phyloP scores from a whole-genome alignment of 768 basidiomycete genomes.

The Boletales sp. region DNA sequence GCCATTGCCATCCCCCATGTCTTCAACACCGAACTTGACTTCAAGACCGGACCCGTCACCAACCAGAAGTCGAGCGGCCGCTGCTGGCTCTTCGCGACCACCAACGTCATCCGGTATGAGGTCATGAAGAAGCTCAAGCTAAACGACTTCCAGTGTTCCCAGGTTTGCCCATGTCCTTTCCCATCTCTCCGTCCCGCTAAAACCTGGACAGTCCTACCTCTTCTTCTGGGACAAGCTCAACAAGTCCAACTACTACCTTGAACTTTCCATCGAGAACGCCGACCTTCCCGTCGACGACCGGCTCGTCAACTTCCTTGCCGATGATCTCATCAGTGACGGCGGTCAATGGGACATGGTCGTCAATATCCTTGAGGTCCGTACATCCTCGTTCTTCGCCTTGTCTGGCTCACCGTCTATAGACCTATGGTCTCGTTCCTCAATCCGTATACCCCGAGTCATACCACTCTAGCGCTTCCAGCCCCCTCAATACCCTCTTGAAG shows the following conservation, averaged over 20 bases:
- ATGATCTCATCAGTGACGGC: slow-evolving; percentile 82
- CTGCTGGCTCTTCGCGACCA: slow-evolving; percentile 96
- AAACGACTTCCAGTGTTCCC: slow-evolving; percentile 88
- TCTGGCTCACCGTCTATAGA: slow-evolving; percentile 41
- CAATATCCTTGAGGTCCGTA: slow-evolving; percentile 56
- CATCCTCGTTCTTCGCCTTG: not conserved
- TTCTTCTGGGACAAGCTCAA: slow-evolving; percentile 98
- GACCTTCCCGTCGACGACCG: slow-evolving; percentile 80
- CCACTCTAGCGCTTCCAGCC: slow-evolving; percentile 70
- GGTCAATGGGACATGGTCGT: slow-evolving; percentile 95
- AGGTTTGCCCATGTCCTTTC: slow-evolving; percentile 42
- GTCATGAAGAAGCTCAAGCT: slow-evolving; percentile 84
- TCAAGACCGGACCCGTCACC: slow-evolving; percentile 80
- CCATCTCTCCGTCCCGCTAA: slow-evolving; percentile 3
- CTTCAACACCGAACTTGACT: slow-evolving; percentile 78
- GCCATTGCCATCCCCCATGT: slow-evolving; percentile 65
- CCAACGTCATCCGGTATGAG: slow-evolving; percentile 78
- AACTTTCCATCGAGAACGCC: slow-evolving; percentile 77
- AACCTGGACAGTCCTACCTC: slow-evolving; percentile 61
- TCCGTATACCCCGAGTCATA: slow-evolving; percentile 78
- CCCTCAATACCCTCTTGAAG: slow-evolving; percentile 78
- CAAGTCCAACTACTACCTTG: slow-evolving; percentile 87
- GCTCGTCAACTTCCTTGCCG: slow-evolving; percentile 70
- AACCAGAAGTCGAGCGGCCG: slow-evolving; percentile 86
- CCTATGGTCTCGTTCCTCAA: slow-evolving; percentile 87